Conservation (phyloP, 75 land plant species). For the Pinus albicaulis region DNA sequence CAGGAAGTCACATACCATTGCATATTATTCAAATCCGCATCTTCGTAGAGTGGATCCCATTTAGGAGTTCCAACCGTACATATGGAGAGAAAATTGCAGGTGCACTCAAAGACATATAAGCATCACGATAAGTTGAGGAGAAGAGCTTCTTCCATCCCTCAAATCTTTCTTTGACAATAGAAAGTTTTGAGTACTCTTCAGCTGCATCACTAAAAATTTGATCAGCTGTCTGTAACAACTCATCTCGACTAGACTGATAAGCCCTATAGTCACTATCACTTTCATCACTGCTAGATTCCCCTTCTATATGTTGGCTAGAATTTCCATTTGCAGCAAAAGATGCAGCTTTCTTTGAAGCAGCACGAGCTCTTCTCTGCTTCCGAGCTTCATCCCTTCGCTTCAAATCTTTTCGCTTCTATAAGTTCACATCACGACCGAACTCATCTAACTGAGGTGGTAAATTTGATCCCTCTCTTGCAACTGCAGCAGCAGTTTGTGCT, state of each 20-base stretch:
- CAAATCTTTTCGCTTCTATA: slow-evolving; percentile 69
- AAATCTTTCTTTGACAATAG: slow-evolving; percentile 70
- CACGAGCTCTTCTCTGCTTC: slow-evolving; percentile 43
- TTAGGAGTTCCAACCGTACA: slow-evolving; percentile 91
- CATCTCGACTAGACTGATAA: slow-evolving; percentile 55
- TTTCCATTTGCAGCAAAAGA: slow-evolving; percentile 13
- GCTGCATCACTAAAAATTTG: slow-evolving; percentile 85
- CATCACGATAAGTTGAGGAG: slow-evolving; percentile 70
- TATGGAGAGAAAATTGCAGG: slow-evolving; percentile 91
- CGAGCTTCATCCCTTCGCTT: slow-evolving; percentile 66
- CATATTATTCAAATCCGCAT: slow-evolving; percentile 74
- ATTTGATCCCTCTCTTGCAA: slow-evolving; percentile 35
- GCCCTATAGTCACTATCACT: slow-evolving; percentile 87
- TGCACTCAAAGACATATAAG: slow-evolving; percentile 83
- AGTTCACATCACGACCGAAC: slow-evolving; percentile 85
- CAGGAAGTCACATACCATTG: slow-evolving; percentile 47
- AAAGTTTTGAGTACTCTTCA: slow-evolving; percentile 78
- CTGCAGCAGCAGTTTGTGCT: slow-evolving; percentile 48
- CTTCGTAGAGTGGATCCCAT: slow-evolving; percentile 94
- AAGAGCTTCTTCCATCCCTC: slow-evolving; percentile 78
- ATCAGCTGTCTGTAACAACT: slow-evolving; percentile 67
- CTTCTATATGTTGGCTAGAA: slow-evolving; percentile 50
- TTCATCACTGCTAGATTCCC: slow-evolving; percentile 90
- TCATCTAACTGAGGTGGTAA: slow-evolving; percentile 75
- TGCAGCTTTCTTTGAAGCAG: slow-evolving; percentile 40